These are phyloP conservation scores for Russula brevipes DNA, from an alignment of 768 basidiomycete species.

Conservation along the genomic window DNA sequence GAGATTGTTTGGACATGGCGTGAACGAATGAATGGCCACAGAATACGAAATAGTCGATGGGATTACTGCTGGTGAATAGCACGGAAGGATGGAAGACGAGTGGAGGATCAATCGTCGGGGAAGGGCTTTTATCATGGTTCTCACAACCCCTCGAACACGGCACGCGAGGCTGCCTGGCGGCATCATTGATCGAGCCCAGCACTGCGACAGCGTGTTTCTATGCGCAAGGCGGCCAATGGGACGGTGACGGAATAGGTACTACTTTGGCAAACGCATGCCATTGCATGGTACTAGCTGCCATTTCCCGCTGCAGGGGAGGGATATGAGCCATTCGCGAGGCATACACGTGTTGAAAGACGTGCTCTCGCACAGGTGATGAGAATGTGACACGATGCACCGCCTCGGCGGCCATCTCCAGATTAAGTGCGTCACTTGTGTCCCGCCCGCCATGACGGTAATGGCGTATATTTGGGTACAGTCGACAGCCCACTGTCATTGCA, in stretches of 20 bases:
- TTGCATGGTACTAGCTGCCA: neutral
- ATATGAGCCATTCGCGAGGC: conserved; percentile 15
- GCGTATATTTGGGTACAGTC: neutral
- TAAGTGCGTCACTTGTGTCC: neutral
- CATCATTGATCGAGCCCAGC: conserved; percentile 23
- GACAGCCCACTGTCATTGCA: neutral
- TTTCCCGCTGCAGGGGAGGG: neutral
- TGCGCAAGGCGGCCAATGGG: conserved; percentile 11
- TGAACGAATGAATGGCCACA: neutral
- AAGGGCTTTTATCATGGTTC: conserved; percentile 16
- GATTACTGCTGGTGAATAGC: neutral
- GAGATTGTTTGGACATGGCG: conserved; percentile 20
- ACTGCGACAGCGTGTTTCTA: conserved; percentile 18
- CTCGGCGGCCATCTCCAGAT: neutral
- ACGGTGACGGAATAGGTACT: neutral
- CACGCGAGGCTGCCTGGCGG: conserved; percentile 24
- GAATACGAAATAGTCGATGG: neutral
- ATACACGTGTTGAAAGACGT: conserved; percentile 22
- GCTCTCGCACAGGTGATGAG: conserved; percentile 3
- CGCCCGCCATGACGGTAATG: no score
- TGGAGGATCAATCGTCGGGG: conserved; percentile 11
- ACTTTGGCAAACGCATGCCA: neutral
- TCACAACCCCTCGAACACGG: neutral
- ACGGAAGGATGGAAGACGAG: conserved; percentile 10
- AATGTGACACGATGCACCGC: conserved; percentile 5